Evolutionary conservation across 148 eudicot species (phyloP).

Genomic region (Cornus suecica): DNA sequence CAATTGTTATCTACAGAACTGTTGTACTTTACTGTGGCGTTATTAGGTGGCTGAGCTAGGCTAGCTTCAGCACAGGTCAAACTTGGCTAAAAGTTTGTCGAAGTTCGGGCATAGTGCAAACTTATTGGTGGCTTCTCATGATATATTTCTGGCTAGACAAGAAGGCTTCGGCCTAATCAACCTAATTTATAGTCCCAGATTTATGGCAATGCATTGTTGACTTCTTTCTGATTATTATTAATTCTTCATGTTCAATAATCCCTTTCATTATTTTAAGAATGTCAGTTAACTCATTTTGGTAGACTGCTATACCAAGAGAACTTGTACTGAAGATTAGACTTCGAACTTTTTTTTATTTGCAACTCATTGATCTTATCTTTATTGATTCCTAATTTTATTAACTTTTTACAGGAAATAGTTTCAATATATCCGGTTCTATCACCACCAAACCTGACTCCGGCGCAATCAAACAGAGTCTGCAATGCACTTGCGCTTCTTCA

Average conservation of each 20-base stretch:
- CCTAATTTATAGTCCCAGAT: background rate
- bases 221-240: background rate
- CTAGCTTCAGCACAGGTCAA: background rate
- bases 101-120: background rate
- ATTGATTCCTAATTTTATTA: conserved; percentile 3
- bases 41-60: background rate
- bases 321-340: background rate
- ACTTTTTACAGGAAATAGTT: conserved; percentile 68
- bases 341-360: background rate
- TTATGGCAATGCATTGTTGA: background rate
- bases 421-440: conserved; percentile 79
- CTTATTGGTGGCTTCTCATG: background rate
- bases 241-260: background rate
- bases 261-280: background rate
- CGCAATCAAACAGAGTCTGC: conserved; percentile 87
- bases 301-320: background rate
- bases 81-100: background rate
- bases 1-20: background rate
- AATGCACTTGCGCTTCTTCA: conserved; percentile 90
- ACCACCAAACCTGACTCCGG: conserved; percentile 71
- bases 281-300: background rate
- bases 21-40: background rate
- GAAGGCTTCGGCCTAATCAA: background rate
- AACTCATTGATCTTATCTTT: background rate
- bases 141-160: background rate